Evolutionary conservation across 257 asterid genomes (phyloP).

Genomic region (Echites panduratus): DNA sequence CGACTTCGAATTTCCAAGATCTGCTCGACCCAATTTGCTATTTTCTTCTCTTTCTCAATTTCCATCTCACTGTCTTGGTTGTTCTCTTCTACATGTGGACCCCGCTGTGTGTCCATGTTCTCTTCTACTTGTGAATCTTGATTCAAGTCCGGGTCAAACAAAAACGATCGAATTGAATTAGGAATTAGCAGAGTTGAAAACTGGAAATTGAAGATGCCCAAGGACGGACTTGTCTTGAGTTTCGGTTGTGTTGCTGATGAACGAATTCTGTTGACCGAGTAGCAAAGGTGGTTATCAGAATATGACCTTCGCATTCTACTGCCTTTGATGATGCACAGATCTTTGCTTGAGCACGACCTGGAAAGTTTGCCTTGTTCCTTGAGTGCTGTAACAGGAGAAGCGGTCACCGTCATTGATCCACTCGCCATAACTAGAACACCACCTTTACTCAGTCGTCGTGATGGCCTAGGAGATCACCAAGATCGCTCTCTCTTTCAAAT

Average conservation of each 20-base stretch:
- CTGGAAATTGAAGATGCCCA: slow-evolving; percentile 42
- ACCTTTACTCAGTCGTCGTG: background rate
- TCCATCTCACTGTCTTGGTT: slow-evolving; percentile 18
- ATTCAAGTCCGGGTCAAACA: slow-evolving; percentile 35
- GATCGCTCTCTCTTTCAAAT: background rate
- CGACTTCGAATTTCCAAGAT: slow-evolving; percentile 50
- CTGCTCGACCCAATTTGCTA: slow-evolving; percentile 65
- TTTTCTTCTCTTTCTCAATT: slow-evolving; percentile 25
- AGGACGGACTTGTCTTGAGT: slow-evolving; percentile 41
- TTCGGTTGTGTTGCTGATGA: slow-evolving; percentile 38
- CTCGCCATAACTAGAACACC: slow-evolving; percentile 38
- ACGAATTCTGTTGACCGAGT: slow-evolving; percentile 16
- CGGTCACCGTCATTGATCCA: slow-evolving; percentile 20
- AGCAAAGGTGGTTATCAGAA: slow-evolving; percentile 40
- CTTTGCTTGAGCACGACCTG: slow-evolving; percentile 17
- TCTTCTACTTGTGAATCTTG: slow-evolving; percentile 22
- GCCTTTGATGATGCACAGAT: background rate
- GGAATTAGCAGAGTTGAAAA: slow-evolving; percentile 47
- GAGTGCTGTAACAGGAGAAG: slow-evolving; percentile 27
- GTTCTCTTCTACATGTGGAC: background rate
- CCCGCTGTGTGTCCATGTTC: background rate
- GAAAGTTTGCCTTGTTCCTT: slow-evolving; percentile 28
- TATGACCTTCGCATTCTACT: slow-evolving; percentile 18
- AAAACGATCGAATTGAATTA: slow-evolving; percentile 35
- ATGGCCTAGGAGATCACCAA: background rate